Evolutionary conservation across 73 alveolate species (phyloP).

Genomic region (Tetrahymena elliotti): DNA sequence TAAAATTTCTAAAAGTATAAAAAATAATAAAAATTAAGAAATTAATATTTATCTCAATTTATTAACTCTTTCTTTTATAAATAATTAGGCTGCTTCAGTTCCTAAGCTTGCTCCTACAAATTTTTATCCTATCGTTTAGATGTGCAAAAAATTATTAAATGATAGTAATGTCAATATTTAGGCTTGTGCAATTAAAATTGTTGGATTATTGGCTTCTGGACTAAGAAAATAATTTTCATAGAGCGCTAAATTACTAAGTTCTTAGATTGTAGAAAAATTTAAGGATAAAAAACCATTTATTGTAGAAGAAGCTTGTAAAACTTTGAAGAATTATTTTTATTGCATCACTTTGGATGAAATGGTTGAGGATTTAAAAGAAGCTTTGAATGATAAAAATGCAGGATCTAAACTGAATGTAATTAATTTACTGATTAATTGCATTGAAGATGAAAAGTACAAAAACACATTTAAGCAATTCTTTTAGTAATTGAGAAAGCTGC

Average conservation of each 20-base stretch:
- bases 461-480: neutral
- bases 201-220: constrained; percentile 24
- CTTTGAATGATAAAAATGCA: constrained; percentile 27
- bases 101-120: constrained; percentile 32
- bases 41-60: neutral
- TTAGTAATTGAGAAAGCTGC: neutral
- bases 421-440: neutral
- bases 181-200: constrained; percentile 28
- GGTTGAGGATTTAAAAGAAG: constrained; percentile 38
- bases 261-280: constrained; percentile 14
- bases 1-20: no score
- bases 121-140: constrained; percentile 16
- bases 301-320: constrained; percentile 11
- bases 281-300: constrained; percentile 23
- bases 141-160: constrained; percentile 32
- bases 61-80: neutral
- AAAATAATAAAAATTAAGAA: neutral
- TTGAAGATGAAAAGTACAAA: neutral
- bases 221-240: constrained; percentile 16
- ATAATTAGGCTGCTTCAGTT: neutral
- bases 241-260: constrained; percentile 10
- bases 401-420: neutral
- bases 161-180: constrained; percentile 28
- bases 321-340: constrained; percentile 21
- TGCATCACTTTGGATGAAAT: constrained; percentile 23